Evolutionary conservation across 2,329 filamentous ascomycete species (phyloP), one percentile per base, ranked within the genome.

Genomic region (Ophiostoma sp.): DNA sequence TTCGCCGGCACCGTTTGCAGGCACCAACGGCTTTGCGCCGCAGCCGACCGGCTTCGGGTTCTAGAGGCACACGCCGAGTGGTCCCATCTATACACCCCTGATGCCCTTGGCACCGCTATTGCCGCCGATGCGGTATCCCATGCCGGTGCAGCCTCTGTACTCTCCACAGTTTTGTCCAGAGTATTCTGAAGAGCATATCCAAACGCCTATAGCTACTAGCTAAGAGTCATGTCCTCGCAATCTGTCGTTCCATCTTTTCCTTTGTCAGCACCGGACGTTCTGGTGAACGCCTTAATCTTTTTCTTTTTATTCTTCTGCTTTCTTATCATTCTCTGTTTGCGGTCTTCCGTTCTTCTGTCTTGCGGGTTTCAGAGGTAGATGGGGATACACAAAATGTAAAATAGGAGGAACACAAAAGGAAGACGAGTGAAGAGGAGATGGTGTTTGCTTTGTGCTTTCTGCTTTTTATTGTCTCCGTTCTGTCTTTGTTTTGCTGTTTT

Each of bases 1-100:
- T 71, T 87, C 89, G 70, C 89, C 91, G 11, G 86, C 87, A 68
- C 88, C 90, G 3, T 96, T 89, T 76, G 86, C 86, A 67, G 92
- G 95, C 77, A 84, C 92, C 31, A 98, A 97, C 77, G 94, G 94
- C 71, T 92, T 97, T 76, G 89, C 90, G 71, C 91, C 94, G 71
- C 94, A 97, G 83, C 86, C 91, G 68, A 98, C 94, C 74, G 93
- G 91, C 72, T 94, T 87, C 80, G 85, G 86, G 74, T 87, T 81
- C 79, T 88, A 87, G 39, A 41, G 33, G 20, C 44, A 48, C 44
- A 48, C 44, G 20, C 44, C 44, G 44, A 48, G 17, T 48, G 17
- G 44, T 20, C 17, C 44, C 17, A 48, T 48, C 44, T 48, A 20
- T 8, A 48, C 44, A 48, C 44, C 44, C 44, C 5, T 48, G 44